These are phyloP conservation scores for Malassezia furfur DNA, from an alignment of 1,284 basidiomycete species.

Conservation along the genomic window DNA sequence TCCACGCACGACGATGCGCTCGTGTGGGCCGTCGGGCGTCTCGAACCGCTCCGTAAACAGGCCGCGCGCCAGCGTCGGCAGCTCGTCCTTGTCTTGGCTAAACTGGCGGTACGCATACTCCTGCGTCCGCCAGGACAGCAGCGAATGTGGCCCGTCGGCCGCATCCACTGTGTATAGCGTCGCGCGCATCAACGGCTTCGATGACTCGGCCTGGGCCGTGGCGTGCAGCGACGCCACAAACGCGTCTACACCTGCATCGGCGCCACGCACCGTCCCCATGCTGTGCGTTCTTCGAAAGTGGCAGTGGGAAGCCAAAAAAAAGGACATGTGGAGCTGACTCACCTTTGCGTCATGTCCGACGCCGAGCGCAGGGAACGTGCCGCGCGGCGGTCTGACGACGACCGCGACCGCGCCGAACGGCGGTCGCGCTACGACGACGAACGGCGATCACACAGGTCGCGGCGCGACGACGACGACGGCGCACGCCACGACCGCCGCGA, in stretches of 20 bases:
- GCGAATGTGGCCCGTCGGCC: constrained; percentile 15
- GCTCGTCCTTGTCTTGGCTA: constrained; percentile 24
- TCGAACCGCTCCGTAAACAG: constrained; percentile 34
- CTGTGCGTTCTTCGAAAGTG: too few species aligned
- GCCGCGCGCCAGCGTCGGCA: constrained; percentile 43
- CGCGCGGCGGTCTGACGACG: not conserved
- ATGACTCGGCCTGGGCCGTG: constrained; percentile 4
- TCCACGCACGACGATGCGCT: constrained; percentile 76
- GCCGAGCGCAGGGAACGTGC: not conserved
- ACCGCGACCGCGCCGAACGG: not conserved
- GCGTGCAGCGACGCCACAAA: constrained; percentile 21
- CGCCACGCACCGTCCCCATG: not conserved
- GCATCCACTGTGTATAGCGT: constrained; percentile 10
- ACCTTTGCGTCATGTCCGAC: not conserved
- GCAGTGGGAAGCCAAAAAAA: too few species aligned
- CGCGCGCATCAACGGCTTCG: constrained; percentile 30
- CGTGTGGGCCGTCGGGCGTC: constrained; percentile 26
- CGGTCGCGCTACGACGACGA: not conserved
- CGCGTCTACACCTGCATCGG: not conserved
- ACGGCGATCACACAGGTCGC: too few species aligned
- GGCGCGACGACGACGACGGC: not conserved
- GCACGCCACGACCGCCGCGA: not conserved
- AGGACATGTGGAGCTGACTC: not conserved
- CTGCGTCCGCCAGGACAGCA: constrained; percentile 39
- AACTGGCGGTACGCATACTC: constrained; percentile 46